These are phyloP conservation scores for Mariannaea sp. DNA, from an alignment of 2,329 filamentous ascomycete genomes.

Conservation along the genomic window DNA sequence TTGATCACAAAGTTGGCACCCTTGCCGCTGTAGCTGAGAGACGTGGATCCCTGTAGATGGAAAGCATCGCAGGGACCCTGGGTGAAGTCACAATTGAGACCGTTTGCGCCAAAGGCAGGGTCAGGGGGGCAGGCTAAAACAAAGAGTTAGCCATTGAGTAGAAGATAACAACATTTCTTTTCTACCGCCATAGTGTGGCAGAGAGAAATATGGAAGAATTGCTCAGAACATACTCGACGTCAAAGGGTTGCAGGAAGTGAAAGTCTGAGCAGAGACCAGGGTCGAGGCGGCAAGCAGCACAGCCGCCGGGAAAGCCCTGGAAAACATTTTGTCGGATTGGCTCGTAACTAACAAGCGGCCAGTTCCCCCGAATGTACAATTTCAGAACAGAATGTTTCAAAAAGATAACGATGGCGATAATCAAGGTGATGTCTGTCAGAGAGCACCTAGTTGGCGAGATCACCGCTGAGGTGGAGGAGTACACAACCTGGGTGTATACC, in stretches of 20 bases:
- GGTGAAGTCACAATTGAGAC: slow-evolving; percentile 72
- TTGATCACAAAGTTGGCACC: slow-evolving; percentile 70
- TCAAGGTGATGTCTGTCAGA: too few species aligned
- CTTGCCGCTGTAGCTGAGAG: slow-evolving; percentile 51
- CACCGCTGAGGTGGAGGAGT: too few species aligned
- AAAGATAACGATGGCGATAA: slow-evolving; percentile 10
- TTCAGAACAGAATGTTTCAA: too few species aligned
- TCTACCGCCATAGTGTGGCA: background rate
- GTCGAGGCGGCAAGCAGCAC: slow-evolving; percentile 55
- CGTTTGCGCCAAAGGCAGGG: slow-evolving; percentile 71
- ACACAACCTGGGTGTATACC: too few species aligned
- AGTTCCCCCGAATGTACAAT: slow-evolving; percentile 3
- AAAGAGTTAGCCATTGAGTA: background rate
- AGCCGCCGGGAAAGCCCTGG: slow-evolving; percentile 52
- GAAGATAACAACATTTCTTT: background rate
- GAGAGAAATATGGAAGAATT: background rate
- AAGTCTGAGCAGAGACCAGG: slow-evolving; percentile 60
- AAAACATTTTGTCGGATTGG: slow-evolving; percentile 42
- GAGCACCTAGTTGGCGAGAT: too few species aligned
- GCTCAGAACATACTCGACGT: slow-evolving; percentile 50
- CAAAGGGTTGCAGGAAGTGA: slow-evolving; percentile 59
- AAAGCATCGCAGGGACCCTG: slow-evolving; percentile 67
- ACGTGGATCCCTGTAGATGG: slow-evolving; percentile 52
- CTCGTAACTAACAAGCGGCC: slow-evolving; percentile 4
- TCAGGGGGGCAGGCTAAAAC: slow-evolving; percentile 69